These are phyloP conservation scores for Vaccinium myrtillus DNA, from an alignment of 148 eudicot species.

Conservation along the genomic window DNA sequence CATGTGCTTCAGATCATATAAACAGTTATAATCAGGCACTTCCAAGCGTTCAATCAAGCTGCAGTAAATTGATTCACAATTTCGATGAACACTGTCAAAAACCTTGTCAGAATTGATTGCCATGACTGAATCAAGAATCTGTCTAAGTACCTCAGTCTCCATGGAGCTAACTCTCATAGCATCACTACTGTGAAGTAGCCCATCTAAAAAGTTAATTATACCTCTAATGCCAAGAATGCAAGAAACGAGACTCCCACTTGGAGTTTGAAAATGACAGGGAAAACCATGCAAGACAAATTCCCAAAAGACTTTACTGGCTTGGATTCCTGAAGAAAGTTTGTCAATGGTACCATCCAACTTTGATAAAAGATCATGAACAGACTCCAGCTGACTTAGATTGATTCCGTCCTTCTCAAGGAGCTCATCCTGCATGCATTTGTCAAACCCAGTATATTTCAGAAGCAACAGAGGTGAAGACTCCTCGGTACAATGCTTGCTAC, in stretches of 20 bases:
- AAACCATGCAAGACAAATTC: conserved; percentile 87
- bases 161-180: conserved; percentile 29
- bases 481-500: conserved; percentile 30
- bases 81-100: conserved; percentile 51
- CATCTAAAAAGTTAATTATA: conserved; percentile 50
- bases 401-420: conserved; percentile 44
- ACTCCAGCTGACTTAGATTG: conserved; percentile 43
- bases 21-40: conserved; percentile 62
- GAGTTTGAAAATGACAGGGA: conserved; percentile 57
- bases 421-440: conserved; percentile 56
- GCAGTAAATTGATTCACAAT: conserved; percentile 60
- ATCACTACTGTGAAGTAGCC: conserved; percentile 50
- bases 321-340: conserved; percentile 55
- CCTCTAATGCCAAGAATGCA: conserved; percentile 66
- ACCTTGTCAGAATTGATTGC: conserved; percentile 66
- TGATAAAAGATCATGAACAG: conserved; percentile 49
- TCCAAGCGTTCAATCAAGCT: conserved; percentile 48
- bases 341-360: conserved; percentile 47
- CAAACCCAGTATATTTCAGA: conserved; percentile 65
- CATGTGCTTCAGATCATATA: conserved; percentile 69
- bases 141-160: conserved; percentile 50
- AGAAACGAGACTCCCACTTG: conserved; percentile 65
- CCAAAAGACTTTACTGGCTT: conserved; percentile 45
- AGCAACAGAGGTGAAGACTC: conserved; percentile 54
- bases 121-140: conserved; percentile 73